Percentiles rank a stretch among this genome's conserved stretches.
These are phyloP conservation scores for Cucurbita pepo DNA, from an alignment of 306 rosid genomes.

Conservation along the genomic window DNA sequence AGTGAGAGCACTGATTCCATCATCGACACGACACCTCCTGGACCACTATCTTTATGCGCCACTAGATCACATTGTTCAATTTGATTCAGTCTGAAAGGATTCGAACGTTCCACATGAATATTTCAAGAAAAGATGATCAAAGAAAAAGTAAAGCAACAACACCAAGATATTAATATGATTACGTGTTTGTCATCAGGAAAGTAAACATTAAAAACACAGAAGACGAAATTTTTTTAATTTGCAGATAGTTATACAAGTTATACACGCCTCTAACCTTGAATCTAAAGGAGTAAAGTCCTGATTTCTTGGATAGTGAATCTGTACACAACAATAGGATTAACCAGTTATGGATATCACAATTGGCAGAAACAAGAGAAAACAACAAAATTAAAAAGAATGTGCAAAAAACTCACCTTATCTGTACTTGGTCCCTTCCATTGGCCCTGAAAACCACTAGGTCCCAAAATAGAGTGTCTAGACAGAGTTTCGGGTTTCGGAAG, in stretches of 20 bases:
- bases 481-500: slow-evolving; percentile 79
- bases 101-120: slow-evolving; percentile 12
- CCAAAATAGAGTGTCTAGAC: slow-evolving; percentile 91
- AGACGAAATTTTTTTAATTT: background rate
- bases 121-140: slow-evolving; percentile 16
- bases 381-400: background rate
- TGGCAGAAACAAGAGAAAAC: slow-evolving; percentile 4
- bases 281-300: slow-evolving; percentile 33
- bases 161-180: background rate
- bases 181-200: background rate
- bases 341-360: background rate
- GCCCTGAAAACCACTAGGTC: slow-evolving; percentile 82
- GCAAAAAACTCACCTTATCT: slow-evolving; percentile 39
- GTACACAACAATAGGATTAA: slow-evolving; percentile 5
- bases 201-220: background rate
- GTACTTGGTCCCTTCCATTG: slow-evolving; percentile 84
- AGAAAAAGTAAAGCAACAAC: background rate
- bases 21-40: slow-evolving; percentile 34
- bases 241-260: slow-evolving; percentile 6
- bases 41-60: slow-evolving; percentile 44
- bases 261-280: slow-evolving; percentile 33
- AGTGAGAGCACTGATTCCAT: slow-evolving; percentile 82
- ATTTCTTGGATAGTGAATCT: slow-evolving; percentile 90
- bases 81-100: slow-evolving; percentile 49
- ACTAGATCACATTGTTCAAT: slow-evolving; percentile 50